These are phyloP conservation scores for Trichoderma sp. DNA, from an alignment of 2,329 filamentous ascomycete genomes.

Conservation along the genomic window DNA sequence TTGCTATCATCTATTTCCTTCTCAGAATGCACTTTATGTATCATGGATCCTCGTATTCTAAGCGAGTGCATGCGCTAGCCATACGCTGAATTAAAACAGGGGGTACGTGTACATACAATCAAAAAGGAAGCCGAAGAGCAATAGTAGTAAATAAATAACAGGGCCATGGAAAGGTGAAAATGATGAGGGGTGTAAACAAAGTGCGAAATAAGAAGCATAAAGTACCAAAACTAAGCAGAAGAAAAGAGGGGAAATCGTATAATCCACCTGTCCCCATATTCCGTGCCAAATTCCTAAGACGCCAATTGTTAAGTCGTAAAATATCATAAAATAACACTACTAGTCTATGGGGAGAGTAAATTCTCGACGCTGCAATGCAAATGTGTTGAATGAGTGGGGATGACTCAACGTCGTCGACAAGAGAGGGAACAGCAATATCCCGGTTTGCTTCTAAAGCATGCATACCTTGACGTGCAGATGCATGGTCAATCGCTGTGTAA, in stretches of 20 bases:
- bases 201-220: not conserved
- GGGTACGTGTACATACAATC: constrained; percentile 12
- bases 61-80: constrained; percentile 24
- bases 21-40: not conserved
- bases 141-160: not conserved
- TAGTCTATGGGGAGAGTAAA: constrained; percentile 13
- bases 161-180: not conserved
- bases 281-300: constrained; percentile 17
- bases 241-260: constrained; percentile 5
- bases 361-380: not conserved
- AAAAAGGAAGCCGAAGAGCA: not conserved
- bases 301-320: constrained; percentile 19
- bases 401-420: not conserved
- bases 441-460: not conserved
- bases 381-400: not conserved
- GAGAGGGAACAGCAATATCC: not conserved
- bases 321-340: constrained; percentile 18
- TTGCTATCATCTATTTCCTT: constrained; percentile 3
- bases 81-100: constrained; percentile 12
- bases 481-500: not conserved
- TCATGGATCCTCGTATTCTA: constrained; percentile 16
- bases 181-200: not conserved
- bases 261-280: constrained; percentile 9
- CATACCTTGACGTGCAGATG: not conserved
- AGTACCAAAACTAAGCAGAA: not conserved